These are phyloP conservation scores for Hirsutella thompsonii DNA, from an alignment of 2,329 filamentous ascomycete species.

Conservation along the genomic window DNA sequence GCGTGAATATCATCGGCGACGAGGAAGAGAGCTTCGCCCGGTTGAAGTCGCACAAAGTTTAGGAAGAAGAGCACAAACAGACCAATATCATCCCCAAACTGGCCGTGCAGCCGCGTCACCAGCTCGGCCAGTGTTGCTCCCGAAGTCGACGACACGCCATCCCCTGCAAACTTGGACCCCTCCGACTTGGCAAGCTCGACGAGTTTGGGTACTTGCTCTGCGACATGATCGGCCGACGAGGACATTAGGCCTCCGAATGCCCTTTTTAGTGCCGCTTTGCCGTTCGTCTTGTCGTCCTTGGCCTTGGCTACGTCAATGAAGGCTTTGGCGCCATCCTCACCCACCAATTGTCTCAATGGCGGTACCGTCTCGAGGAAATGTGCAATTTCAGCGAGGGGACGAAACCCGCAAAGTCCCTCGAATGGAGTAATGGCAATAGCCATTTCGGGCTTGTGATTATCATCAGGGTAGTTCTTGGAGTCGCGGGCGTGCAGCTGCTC, in stretches of 20 bases:
- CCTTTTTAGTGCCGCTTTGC: slow-evolving; percentile 66
- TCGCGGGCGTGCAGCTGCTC: slow-evolving; percentile 78
- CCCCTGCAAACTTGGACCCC: slow-evolving; percentile 60
- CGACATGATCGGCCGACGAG: slow-evolving; percentile 46
- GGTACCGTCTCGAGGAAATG: slow-evolving; percentile 57
- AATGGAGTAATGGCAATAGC: slow-evolving; percentile 95
- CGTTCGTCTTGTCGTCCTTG: slow-evolving; percentile 35
- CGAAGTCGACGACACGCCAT: slow-evolving; percentile 52
- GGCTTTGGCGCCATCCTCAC: slow-evolving; percentile 44
- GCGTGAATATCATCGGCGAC: slow-evolving; percentile 96
- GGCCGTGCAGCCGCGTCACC: slow-evolving; percentile 60
- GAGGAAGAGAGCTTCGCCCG: slow-evolving; percentile 91
- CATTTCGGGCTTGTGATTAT: slow-evolving; percentile 99
- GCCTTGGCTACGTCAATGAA: slow-evolving; percentile 37
- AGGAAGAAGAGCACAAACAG: slow-evolving; percentile 95
- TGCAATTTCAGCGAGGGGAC: slow-evolving; percentile 72
- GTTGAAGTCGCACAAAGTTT: slow-evolving; percentile 78
- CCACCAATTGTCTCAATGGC: slow-evolving; percentile 53
- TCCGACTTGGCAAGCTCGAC: slow-evolving; percentile 57
- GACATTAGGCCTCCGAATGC: slow-evolving; percentile 75
- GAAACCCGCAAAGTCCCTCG: slow-evolving; percentile 90
- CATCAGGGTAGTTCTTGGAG: slow-evolving; percentile 91
- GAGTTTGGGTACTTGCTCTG: slow-evolving; percentile 49
- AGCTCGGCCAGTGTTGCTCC: slow-evolving; percentile 65
- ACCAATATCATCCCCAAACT: slow-evolving; percentile 85